phyloP scores from a whole-genome alignment of 2,329 filamentous ascomycete species.

The Beauveria scarabaeidicola region DNA sequence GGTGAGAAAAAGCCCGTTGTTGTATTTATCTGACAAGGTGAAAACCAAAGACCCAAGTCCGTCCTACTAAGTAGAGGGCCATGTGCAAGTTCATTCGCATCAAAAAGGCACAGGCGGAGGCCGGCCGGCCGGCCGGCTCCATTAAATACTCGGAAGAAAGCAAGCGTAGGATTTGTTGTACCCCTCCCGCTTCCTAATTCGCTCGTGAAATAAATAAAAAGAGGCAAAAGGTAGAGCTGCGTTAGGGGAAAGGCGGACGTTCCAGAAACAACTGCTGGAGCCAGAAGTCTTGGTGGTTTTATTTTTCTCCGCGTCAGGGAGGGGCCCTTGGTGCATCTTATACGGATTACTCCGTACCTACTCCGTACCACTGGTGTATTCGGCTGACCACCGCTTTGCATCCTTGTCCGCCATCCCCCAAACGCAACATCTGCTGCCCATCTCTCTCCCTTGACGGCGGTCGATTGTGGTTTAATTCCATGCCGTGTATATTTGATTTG shows the following conservation, averaged over 20 bases:
- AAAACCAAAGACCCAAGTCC: neutral
- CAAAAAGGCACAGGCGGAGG: conserved; percentile 5
- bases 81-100: too few relatives aligned
- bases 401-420: too few relatives aligned
- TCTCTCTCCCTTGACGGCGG: neutral
- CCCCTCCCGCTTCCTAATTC: neutral
- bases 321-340: too few relatives aligned
- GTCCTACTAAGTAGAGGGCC: too few relatives aligned
- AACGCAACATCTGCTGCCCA: too few relatives aligned
- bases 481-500: too few relatives aligned
- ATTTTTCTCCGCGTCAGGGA: too few relatives aligned
- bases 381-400: neutral
- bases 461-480: too few relatives aligned
- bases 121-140: conserved; percentile 1
- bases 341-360: too few relatives aligned
- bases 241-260: neutral
- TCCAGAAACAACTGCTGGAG: neutral
- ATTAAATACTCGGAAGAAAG: neutral
- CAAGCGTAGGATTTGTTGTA: too few relatives aligned
- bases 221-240: neutral
- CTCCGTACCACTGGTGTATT: too few relatives aligned
- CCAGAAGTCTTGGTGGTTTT: neutral
- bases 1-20: neutral
- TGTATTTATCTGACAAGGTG: neutral
- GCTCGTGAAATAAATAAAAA: neutral